Conservation (phyloP, 1,284 basidiomycete genomes). For the Sanghuangporus weigelae region DNA sequence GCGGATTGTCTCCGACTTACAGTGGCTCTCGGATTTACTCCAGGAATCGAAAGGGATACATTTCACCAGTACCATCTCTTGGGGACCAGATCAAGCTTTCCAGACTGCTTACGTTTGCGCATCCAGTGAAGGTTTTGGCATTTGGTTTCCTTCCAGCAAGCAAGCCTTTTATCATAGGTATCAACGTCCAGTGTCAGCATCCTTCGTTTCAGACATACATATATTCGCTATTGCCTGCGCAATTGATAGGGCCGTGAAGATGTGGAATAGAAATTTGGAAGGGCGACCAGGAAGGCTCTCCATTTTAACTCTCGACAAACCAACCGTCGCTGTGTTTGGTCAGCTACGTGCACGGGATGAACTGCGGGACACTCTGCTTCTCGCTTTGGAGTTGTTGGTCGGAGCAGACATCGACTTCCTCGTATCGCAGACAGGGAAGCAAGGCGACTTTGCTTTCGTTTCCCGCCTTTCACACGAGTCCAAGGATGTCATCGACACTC, state of each 20-base stretch:
- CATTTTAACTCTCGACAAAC: constrained; percentile 1
- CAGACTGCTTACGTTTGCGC: not conserved
- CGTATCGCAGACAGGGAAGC: not conserved
- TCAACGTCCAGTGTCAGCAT: not conserved
- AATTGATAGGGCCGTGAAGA: not conserved
- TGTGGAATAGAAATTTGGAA: not conserved
- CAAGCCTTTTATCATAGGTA: constrained; percentile 1
- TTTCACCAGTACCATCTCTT: not conserved
- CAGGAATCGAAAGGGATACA: constrained; percentile 9
- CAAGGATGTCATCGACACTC: not conserved
- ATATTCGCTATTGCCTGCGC: constrained; percentile 7
- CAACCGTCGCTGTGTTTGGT: not conserved
- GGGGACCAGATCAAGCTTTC: not conserved
- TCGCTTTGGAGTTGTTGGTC: constrained; percentile 6
- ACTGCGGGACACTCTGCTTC: not conserved
- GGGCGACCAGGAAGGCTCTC: not conserved
- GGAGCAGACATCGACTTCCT: not conserved
- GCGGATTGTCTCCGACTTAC: not conserved
- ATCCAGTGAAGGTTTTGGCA: constrained; percentile 1
- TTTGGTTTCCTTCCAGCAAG: constrained; percentile 5
- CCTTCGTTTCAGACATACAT: not conserved
- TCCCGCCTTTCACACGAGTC: not conserved
- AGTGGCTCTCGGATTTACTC: constrained; percentile 10
- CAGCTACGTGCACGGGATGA: not conserved
- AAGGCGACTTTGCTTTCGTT: not conserved